These are phyloP conservation scores for Emmonsiellopsis sp. DNA, from an alignment of 2,329 filamentous ascomycete species.

Conservation along the genomic window DNA sequence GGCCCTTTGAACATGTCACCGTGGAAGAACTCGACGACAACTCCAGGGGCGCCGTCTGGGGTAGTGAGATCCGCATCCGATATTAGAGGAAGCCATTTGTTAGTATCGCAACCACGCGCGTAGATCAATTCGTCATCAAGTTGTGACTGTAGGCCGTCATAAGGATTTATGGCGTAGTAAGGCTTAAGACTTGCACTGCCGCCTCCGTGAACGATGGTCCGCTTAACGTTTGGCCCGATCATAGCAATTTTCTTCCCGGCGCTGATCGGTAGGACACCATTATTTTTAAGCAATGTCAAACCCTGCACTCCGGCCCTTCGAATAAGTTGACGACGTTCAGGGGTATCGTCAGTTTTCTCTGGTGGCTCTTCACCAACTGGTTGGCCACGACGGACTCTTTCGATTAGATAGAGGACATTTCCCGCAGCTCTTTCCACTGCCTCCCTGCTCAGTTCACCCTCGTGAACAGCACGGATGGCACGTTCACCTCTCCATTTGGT, in stretches of 20 bases:
- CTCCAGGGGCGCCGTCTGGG: slow-evolving; percentile 37
- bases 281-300: slow-evolving; percentile 58
- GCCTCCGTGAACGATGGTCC: slow-evolving; percentile 36
- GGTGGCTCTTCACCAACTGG: slow-evolving; percentile 14
- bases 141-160: slow-evolving; percentile 11
- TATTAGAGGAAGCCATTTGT: slow-evolving; percentile 47
- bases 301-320: slow-evolving; percentile 52
- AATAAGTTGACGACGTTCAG: slow-evolving; percentile 48
- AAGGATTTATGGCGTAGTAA: slow-evolving; percentile 15
- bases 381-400: slow-evolving; percentile 21
- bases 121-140: slow-evolving; percentile 22
- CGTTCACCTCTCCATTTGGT: slow-evolving; percentile 10
- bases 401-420: slow-evolving; percentile 41
- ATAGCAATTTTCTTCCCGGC: slow-evolving; percentile 25
- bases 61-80: slow-evolving; percentile 35
- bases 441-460: slow-evolving; percentile 40
- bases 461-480: slow-evolving; percentile 23
- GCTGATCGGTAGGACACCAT: slow-evolving; percentile 45
- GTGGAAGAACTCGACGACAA: slow-evolving; percentile 47
- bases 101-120: slow-evolving; percentile 47
- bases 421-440: slow-evolving; percentile 40
- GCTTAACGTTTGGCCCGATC: slow-evolving; percentile 34
- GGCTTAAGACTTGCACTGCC: slow-evolving; percentile 42
- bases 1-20: slow-evolving; percentile 34
- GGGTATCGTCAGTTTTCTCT: slow-evolving; percentile 40